Evolutionary conservation across 148 eudicot species (phyloP), one percentile per base, ranked within the genome.

Genomic region (Mesembryanthemum crystallinum): DNA sequence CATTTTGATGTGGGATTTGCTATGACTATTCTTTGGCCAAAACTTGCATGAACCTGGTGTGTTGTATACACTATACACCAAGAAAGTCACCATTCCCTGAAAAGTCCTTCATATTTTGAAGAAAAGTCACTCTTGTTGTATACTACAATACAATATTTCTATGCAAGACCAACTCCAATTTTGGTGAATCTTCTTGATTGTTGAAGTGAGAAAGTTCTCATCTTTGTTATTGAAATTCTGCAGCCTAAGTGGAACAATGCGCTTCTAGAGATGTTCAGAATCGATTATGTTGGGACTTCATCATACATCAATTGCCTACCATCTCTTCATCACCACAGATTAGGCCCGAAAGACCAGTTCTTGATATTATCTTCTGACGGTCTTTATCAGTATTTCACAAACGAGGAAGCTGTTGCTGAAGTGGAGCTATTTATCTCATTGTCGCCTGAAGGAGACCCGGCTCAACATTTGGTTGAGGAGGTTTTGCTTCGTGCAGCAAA

Each of bases 221-320:
- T 13, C 14, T n/a, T 27, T 37, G 55, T 0, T 21, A 65, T 67
- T 59, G 65, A 10, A 67, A 13, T 37, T 42, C 30, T 90, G 88
- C 96, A 94, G 98, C 94, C 94, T 49, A 89, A 88, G 76, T 94
- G 98, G 97, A 94, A 94, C 68, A 70, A 88, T 77, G 98, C 97
- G 28, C 84, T 94, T 30, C 76, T 94, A 32, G 89, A 90, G 90
- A 84, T 88, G 89, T 91, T 94, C 85, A 80, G 87, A 76, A 87
- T 91, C 18, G 95, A 94, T 73, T 94, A 89, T 35, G 69, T 91
- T 28, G 98, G 98, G 39, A 80, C 57, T 33, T 82, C 92, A 15
- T 87, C 98, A 0, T 94, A 94, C 81, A 85, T 94, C 77, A 89
- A 77, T 29, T 91, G 98, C 74, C 57, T 65, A 11, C 98, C 98